These are phyloP conservation scores for Aeminium ludgeri DNA, from an alignment of 495 filamentous ascomycete genomes.

Conservation along the genomic window DNA sequence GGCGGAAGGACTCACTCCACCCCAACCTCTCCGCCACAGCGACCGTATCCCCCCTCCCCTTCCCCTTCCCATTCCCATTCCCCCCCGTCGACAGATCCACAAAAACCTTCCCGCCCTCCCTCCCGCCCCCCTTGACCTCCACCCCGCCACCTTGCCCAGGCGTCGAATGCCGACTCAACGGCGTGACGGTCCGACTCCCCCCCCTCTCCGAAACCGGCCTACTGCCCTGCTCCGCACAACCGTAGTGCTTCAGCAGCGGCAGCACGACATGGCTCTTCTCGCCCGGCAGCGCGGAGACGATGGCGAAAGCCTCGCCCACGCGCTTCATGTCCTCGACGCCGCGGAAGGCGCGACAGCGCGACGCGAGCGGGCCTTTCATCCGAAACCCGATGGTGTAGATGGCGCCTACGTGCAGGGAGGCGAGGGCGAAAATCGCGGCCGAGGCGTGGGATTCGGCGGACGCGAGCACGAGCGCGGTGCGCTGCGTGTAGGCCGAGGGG, in stretches of 20 bases:
- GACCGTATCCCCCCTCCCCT: slow-evolving; percentile 52
- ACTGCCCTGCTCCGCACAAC: too few relatives aligned
- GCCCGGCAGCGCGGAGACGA: slow-evolving; percentile 58
- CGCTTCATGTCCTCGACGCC: slow-evolving; percentile 61
- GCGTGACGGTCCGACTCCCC: too few relatives aligned
- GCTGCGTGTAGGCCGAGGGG: slow-evolving; percentile 57
- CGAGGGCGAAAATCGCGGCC: slow-evolving; percentile 57
- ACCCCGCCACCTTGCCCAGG: too few relatives aligned
- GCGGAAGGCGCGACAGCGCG: slow-evolving; percentile 58
- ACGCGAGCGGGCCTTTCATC: slow-evolving; percentile 43
- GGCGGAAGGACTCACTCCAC: too few relatives aligned
- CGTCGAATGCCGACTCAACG: too few relatives aligned
- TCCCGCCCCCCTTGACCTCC: too few relatives aligned
- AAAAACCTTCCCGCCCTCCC: slow-evolving; percentile 66
- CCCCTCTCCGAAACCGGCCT: too few relatives aligned
- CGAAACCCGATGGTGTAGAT: slow-evolving; percentile 76
- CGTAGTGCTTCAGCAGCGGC: slow-evolving; percentile 53
- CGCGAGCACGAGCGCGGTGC: slow-evolving; percentile 57
- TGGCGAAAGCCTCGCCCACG: slow-evolving; percentile 59
- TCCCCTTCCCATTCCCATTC: too few relatives aligned
- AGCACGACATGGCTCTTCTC: slow-evolving; percentile 68
- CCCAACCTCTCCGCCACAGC: slow-evolving; percentile 50
- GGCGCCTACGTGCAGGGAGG: slow-evolving; percentile 54
- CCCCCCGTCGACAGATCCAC: slow-evolving; percentile 58
- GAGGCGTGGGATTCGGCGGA: slow-evolving; percentile 52